Base-by-base conservation (phyloP, 2,329 filamentous ascomycete species). In the Colletotrichum cordylinicola region DNA sequence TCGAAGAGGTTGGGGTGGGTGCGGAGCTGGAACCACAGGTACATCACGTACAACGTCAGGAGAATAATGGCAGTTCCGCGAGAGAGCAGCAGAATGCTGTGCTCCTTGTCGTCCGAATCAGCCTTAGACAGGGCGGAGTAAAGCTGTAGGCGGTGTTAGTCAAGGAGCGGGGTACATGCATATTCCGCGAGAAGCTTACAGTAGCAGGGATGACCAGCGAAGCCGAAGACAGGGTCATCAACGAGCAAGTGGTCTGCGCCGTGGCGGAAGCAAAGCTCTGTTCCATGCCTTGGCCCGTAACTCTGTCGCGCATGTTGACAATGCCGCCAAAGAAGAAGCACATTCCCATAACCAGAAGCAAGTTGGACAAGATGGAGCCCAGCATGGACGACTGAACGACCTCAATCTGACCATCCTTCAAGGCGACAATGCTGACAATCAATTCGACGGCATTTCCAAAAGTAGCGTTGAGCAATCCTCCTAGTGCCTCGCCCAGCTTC, bases 371-470 rank as follows among this genome's bases (percentile, higher is more conserved):
- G 80, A 98, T 98, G 81, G 95, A 98, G 64, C 97, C 96, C 39
- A 98, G 92, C 96, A 98, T 98, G 78, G 95, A 98, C 24, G 96
- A 94, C 86, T 98, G 97, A n/a, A 98, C 96, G 78, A 98, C 96
- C 80, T 96, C 93, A 82, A 98, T 98, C 86, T 98, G 94, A 78
- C 93, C 92, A 80, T 97, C 92, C 79, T 89, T 92, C 61, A 99
- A 90, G 21, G 97, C 97, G 78, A 98, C 94, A 80, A 98, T 96
- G 83, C 95, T 98, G 82, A 98, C 94, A 86, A 95, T 95, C 78
- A 96, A 85, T 83, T 96, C 94, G 67, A 96, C 94, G 16, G 93
- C 94, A 84, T 95, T 96, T 80, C 94, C 94, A 84, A 95, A 95
- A 1, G 94, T 95, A 33, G 94, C 93, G 82, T 95, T 95, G 76